Conservation (phyloP, 345 rosid genomes). For the Eutrema heterophyllum region DNA sequence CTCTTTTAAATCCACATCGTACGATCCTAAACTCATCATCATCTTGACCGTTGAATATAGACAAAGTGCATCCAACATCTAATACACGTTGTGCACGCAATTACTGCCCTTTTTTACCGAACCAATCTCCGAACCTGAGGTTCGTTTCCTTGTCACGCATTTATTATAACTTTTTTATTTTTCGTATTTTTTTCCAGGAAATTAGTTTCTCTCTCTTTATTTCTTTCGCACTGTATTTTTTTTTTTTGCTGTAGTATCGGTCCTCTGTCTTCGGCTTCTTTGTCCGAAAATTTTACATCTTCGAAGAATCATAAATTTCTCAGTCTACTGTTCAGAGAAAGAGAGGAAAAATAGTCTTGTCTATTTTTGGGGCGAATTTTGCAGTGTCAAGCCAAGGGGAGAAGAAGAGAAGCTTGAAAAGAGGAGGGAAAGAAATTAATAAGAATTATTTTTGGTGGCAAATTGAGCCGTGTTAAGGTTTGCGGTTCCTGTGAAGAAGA, state of each 20-base stretch:
- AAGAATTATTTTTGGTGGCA: not conserved
- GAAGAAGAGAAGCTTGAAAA: constrained; percentile 20
- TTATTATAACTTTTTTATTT: not conserved
- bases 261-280: constrained; percentile 37
- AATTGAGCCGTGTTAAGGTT: constrained; percentile 20
- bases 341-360: not conserved
- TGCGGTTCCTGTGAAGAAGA: constrained; percentile 21
- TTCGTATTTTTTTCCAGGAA: not conserved
- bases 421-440: not conserved
- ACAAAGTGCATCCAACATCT: not conserved
- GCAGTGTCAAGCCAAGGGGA: not conserved
- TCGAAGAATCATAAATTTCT: not conserved
- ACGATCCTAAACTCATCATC: not conserved
- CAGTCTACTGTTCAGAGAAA: not conserved
- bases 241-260: constrained; percentile 20
- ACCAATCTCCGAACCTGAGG: constrained; percentile 33
- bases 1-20: constrained; percentile 14
- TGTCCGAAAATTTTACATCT: constrained; percentile 26
- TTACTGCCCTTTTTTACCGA: not conserved
- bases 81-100: constrained; percentile 2
- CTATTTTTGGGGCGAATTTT: not conserved
- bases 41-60: constrained; percentile 16
- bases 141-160: constrained; percentile 2
- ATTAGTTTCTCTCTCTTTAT: not conserved
- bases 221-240: constrained; percentile 1